phyloP scores from a whole-genome alignment of 78 protist species.

The Dictyostelium purpureum region DNA sequence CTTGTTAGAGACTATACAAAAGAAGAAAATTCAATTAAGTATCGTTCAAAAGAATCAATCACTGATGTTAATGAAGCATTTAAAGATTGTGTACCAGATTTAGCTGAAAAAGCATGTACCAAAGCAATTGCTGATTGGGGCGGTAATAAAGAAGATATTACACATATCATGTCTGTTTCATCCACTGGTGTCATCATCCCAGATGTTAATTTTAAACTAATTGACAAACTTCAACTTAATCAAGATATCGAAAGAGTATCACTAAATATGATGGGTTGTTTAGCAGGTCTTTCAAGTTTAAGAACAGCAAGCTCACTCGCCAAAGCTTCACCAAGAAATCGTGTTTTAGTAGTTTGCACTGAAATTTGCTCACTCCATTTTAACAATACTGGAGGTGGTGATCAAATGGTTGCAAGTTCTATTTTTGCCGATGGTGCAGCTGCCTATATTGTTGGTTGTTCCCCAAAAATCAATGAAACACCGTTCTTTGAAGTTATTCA shows the following conservation, averaged over 20 bases:
- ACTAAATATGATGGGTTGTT: constrained; percentile 62
- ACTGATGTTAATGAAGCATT: constrained; percentile 26
- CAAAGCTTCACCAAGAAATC: not conserved
- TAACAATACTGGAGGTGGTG: constrained; percentile 17
- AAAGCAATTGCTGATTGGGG: constrained; percentile 70
- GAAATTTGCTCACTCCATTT: constrained; percentile 59
- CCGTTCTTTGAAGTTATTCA: constrained; percentile 44
- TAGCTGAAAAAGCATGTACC: constrained; percentile 12
- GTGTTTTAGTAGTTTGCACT: constrained; percentile 59
- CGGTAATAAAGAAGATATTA: constrained; percentile 26
- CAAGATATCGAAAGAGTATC: constrained; percentile 32
- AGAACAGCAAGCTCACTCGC: constrained; percentile 24
- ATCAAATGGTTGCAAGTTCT: constrained; percentile 41
- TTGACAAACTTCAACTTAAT: constrained; percentile 15
- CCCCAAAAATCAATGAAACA: constrained; percentile 22
- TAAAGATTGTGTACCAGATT: not conserved
- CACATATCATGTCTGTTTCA: constrained; percentile 39
- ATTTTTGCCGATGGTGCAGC: constrained; percentile 75
- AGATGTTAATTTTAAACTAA: constrained; percentile 50
- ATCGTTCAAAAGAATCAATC: constrained; percentile 12
- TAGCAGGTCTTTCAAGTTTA: constrained; percentile 44
- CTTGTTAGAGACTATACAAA: constrained; percentile 8
- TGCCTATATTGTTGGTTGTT: constrained; percentile 42
- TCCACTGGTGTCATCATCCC: constrained; percentile 62
- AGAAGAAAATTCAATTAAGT: constrained; percentile 31